These are phyloP conservation scores for Chlorella sp. DNA, from an alignment of 139 green algal genomes.

Conservation along the genomic window DNA sequence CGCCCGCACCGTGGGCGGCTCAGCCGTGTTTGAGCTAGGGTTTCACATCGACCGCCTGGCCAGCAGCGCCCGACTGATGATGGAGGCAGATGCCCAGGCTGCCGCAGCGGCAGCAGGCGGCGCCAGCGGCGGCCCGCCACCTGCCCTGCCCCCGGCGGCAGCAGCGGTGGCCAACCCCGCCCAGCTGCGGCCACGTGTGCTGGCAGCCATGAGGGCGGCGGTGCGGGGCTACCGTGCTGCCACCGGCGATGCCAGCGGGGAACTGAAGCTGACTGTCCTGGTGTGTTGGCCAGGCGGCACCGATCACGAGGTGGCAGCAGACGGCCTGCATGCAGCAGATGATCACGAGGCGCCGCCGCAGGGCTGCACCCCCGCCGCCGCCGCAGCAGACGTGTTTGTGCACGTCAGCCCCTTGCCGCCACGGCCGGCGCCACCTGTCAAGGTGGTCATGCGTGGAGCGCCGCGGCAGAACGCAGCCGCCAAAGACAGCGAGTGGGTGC, in stretches of 20 bases:
- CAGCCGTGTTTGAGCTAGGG: conserved; percentile 63
- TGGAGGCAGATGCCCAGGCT: conserved; percentile 33
- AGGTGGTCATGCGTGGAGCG: conserved; percentile 47
- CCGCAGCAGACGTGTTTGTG: conserved; percentile 32
- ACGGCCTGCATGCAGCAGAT: too few species aligned
- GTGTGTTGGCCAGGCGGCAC: conserved; percentile 51
- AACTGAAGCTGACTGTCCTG: conserved; percentile 61
- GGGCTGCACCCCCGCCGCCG: background rate
- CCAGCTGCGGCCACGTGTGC: conserved; percentile 32
- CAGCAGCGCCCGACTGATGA: conserved; percentile 60
- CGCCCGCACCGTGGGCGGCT: conserved; percentile 56
- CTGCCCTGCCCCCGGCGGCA: background rate
- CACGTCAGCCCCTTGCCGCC: conserved; percentile 58
- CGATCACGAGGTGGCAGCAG: too few species aligned
- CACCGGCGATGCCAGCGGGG: background rate
- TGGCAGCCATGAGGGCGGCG: conserved; percentile 37
- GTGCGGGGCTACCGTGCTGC: conserved; percentile 28
- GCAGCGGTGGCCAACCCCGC: background rate
- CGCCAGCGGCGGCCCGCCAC: background rate
- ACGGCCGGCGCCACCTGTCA: conserved; percentile 54
- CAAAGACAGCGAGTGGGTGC: conserved; percentile 79
- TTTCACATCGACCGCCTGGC: conserved; percentile 69
- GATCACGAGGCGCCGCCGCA: background rate
- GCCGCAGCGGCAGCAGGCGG: background rate
- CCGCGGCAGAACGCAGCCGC: conserved; percentile 65